These are phyloP conservation scores for Fusarium graminum DNA, from an alignment of 2,329 filamentous ascomycete genomes.

Conservation along the genomic window DNA sequence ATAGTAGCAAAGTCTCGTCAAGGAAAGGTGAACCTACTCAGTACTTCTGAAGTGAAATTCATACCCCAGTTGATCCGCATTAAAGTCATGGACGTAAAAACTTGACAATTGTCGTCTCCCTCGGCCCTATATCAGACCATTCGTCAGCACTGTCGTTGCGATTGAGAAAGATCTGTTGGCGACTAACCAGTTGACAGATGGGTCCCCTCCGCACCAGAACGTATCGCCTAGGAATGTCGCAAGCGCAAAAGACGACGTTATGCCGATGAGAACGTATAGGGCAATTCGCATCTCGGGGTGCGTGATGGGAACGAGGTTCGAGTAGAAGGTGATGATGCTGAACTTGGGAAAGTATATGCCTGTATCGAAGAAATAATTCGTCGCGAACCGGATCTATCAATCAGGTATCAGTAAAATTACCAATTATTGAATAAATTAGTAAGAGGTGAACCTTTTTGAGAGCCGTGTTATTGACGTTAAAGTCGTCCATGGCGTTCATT, in stretches of 20 bases:
- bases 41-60: constrained; percentile 10
- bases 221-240: neutral
- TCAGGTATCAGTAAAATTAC: rapidly evolving
- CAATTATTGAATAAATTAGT: neutral
- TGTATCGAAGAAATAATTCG: constrained; percentile 21
- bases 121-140: neutral
- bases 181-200: constrained; percentile 15
- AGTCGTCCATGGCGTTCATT: constrained; percentile 18
- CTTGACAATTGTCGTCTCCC: neutral
- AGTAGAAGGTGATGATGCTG: constrained; percentile 14
- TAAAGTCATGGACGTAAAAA: constrained; percentile 11
- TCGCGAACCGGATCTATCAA: constrained; percentile 8
- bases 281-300: constrained; percentile 1
- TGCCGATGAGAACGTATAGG: neutral
- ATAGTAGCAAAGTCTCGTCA: rapidly evolving
- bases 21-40: constrained; percentile 1
- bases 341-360: constrained; percentile 24
- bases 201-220: constrained; percentile 17
- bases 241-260: neutral
- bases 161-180: neutral
- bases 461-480: constrained; percentile 4
- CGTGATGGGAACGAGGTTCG: neutral
- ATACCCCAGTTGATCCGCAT: constrained; percentile 21
- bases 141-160: rapidly evolving
- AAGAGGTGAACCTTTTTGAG: neutral